Evolutionary conservation across 1,284 basidiomycete genomes (phyloP).

Genomic region (Peniophora sp.): DNA sequence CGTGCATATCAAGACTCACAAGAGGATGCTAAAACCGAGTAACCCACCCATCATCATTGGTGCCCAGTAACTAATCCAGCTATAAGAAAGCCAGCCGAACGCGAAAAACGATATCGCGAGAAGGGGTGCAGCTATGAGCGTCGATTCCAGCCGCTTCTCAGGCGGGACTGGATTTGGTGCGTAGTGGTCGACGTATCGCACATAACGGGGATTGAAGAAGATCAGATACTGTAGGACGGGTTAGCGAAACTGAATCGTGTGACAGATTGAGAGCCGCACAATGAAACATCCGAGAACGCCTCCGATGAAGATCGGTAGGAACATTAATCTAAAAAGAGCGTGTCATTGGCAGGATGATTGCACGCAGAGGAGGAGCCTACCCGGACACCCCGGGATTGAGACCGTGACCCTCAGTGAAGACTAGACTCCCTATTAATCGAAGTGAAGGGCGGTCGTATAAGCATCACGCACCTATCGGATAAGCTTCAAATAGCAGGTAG

Average conservation of each 20-base stretch:
- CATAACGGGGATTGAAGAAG: slow-evolving; percentile 26
- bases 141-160: slow-evolving; percentile 37
- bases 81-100: slow-evolving; percentile 37
- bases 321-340: slow-evolving; percentile 16
- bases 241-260: neutral
- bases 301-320: slow-evolving; percentile 7
- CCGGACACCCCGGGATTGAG: slow-evolving; percentile 35
- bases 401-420: slow-evolving; percentile 33
- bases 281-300: slow-evolving; percentile 1
- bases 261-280: slow-evolving; percentile 2
- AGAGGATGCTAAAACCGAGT: slow-evolving; percentile 21
- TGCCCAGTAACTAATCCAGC: slow-evolving; percentile 23
- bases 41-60: slow-evolving; percentile 20
- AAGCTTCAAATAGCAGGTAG: slow-evolving; percentile 49
- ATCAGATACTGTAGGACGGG: slow-evolving; percentile 13
- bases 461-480: slow-evolving; percentile 17
- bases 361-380: no score
- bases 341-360: no score
- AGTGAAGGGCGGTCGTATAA: neutral
- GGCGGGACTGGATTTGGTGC: slow-evolving; percentile 32
- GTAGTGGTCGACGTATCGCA: slow-evolving; percentile 21
- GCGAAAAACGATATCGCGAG: slow-evolving; percentile 36
- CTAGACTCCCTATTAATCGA: neutral
- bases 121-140: slow-evolving; percentile 31
- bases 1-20: slow-evolving; percentile 15